A percentile compares a stretch with the other conserved stretches of the same genome.
Evolutionary conservation across 345 rosid genomes (phyloP).

Genomic region (Eucalyptus paniculata): DNA sequence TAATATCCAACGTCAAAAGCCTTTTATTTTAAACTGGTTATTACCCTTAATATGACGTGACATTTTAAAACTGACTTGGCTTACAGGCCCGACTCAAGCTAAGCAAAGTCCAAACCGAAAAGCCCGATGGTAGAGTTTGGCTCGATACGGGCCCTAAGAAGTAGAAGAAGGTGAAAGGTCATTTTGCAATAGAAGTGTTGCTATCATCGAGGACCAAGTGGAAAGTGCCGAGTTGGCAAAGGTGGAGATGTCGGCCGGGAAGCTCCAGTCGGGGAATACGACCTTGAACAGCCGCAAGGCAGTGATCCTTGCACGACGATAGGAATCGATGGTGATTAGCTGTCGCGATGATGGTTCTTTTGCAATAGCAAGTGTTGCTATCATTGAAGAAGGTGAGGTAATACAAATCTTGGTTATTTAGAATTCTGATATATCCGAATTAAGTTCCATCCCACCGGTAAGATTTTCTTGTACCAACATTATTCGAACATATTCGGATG

Average conservation of each 20-base stretch:
- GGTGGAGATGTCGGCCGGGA: constrained; percentile 75
- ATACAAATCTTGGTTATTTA: neutral
- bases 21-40: neutral
- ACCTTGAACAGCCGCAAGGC: constrained; percentile 50
- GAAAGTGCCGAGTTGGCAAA: constrained; percentile 70
- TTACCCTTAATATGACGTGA: neutral
- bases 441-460: neutral
- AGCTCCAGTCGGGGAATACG: constrained; percentile 78
- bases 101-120: neutral
- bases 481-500: neutral
- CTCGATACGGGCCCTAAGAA: neutral
- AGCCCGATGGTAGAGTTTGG: neutral
- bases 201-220: constrained; percentile 70
- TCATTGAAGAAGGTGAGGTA: neutral
- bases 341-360: neutral
- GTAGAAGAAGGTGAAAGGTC: too few species aligned
- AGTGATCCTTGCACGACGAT: neutral
- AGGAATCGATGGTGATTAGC: neutral
- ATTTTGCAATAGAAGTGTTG: too few species aligned
- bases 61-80: neutral
- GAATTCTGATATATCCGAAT: neutral
- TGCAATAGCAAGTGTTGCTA: neutral
- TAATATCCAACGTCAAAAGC: neutral
- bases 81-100: neutral
- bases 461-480: neutral